Evolutionary conservation across 139 green algal genomes (phyloP).

Genomic region (Ettlia oleoabundans): DNA sequence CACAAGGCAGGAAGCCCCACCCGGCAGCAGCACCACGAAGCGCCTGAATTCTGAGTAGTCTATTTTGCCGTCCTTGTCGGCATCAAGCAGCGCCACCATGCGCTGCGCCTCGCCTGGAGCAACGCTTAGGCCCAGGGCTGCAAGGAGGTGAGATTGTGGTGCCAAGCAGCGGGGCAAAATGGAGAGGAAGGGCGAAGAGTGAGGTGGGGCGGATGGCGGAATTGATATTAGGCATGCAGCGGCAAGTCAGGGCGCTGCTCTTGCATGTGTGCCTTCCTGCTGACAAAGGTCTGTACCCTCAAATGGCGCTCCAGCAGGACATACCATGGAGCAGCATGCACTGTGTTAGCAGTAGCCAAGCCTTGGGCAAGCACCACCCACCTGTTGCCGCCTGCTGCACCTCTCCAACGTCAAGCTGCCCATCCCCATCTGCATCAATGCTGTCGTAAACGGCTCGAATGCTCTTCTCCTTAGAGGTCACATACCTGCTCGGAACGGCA

Average conservation of each 20-base stretch:
- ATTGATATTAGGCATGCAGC: too few species aligned
- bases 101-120: slow-evolving; percentile 20
- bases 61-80: slow-evolving; percentile 20
- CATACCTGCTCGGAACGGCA: not conserved
- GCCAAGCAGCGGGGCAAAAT: too few species aligned
- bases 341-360: too few species aligned
- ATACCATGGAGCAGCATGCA: too few species aligned
- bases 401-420: slow-evolving; percentile 20
- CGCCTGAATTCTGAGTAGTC: slow-evolving; percentile 42
- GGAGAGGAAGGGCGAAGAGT: too few species aligned
- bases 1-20: not conserved
- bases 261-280: too few species aligned
- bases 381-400: slow-evolving; percentile 15
- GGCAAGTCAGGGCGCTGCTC: too few species aligned
- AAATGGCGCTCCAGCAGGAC: too few species aligned
- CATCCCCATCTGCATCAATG: slow-evolving; percentile 18
- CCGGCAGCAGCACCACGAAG: slow-evolving; percentile 45
- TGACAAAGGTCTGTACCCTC: too few species aligned
- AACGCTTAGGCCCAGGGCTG: slow-evolving; percentile 24
- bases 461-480: slow-evolving; percentile 17
- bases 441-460: not conserved
- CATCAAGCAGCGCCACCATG: slow-evolving; percentile 50
- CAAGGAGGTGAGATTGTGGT: too few species aligned
- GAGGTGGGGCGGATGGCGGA: too few species aligned
- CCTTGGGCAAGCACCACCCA: too few species aligned